phyloP scores from a whole-genome alignment of 495 filamentous ascomycete species.

The Jackrogersella multiformis region DNA sequence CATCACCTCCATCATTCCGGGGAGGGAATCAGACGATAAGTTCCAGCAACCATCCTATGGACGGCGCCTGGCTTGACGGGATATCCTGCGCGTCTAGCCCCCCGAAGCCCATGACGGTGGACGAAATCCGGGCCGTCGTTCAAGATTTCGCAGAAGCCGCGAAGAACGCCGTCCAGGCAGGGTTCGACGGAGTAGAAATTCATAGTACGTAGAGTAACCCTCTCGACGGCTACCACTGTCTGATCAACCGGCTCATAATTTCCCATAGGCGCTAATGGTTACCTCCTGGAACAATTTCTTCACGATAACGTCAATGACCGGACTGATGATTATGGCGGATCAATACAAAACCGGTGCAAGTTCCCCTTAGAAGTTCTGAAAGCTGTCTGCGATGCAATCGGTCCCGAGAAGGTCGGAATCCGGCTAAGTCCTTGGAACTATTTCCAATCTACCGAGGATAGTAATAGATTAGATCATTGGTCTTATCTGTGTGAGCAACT shows the following conservation, averaged over 20 bases:
- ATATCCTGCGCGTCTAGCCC: conserved; percentile 54
- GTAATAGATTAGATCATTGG: conserved; percentile 67
- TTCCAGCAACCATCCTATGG: conserved; percentile 42
- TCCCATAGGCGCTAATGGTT: conserved; percentile 67
- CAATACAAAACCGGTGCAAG: conserved; percentile 65
- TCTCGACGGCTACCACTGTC: conserved; percentile 66
- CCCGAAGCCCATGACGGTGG: conserved; percentile 60
- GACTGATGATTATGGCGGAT: conserved; percentile 68
- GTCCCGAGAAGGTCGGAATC: conserved; percentile 65
- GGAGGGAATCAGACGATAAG: conserved; percentile 50
- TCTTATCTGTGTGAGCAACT: conserved; percentile 58
- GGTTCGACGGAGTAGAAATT: conserved; percentile 78
- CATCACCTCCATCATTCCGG: conserved; percentile 54
- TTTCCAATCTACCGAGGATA: conserved; percentile 68
- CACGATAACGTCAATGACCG: conserved; percentile 67
- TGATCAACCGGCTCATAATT: conserved; percentile 53
- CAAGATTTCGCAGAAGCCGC: conserved; percentile 66
- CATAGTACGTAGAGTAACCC: conserved; percentile 71
- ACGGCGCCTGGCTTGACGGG: conserved; percentile 29
- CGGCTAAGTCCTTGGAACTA: conserved; percentile 68
- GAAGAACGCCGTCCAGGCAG: conserved; percentile 67
- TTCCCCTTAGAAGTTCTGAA: conserved; percentile 65
- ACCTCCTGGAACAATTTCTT: conserved; percentile 72
- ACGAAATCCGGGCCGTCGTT: conserved; percentile 64
- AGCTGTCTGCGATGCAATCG: conserved; percentile 66